A percentile compares a stretch with the other conserved stretches of the same genome.
Conservation (phyloP, 1,284 basidiomycete genomes). For the Rhizopogon parksii region DNA sequence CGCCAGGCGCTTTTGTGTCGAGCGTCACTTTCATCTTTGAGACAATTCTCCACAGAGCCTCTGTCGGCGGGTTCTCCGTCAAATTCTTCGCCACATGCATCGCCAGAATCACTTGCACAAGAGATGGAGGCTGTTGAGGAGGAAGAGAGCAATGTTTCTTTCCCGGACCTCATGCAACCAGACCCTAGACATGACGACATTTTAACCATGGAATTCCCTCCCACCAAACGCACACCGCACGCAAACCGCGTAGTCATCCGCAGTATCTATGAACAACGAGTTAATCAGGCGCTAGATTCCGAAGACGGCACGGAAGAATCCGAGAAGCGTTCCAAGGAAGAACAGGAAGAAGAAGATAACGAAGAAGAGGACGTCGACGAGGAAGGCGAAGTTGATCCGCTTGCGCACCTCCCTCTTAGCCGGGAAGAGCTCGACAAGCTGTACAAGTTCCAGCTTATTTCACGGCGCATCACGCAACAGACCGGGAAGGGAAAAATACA, state of each 20-base stretch:
- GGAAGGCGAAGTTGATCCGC: slow-evolving; percentile 17
- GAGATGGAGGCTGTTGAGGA: slow-evolving; percentile 4
- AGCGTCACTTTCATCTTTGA: slow-evolving; percentile 7
- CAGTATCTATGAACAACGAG: slow-evolving; percentile 35
- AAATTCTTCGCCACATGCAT: slow-evolving; percentile 5
- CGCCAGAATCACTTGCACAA: neutral
- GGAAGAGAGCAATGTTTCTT: slow-evolving; percentile 20
- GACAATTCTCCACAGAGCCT: slow-evolving; percentile 12
- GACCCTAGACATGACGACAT: slow-evolving; percentile 57
- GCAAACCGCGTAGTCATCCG: slow-evolving; percentile 55
- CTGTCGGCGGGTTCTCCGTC: slow-evolving; percentile 7
- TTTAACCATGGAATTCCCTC: slow-evolving; percentile 46
- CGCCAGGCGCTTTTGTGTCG: slow-evolving; percentile 8
- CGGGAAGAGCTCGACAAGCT: slow-evolving; percentile 30
- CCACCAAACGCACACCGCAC: slow-evolving; percentile 41
- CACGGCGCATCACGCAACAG: slow-evolving; percentile 68
- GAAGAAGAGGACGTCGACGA: slow-evolving; percentile 20
- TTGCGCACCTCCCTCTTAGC: slow-evolving; percentile 16
- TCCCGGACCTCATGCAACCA: slow-evolving; percentile 54
- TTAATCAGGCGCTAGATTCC: neutral
- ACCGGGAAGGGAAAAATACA: slow-evolving; percentile 82
- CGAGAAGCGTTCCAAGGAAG: slow-evolving; percentile 6
- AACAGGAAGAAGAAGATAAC: slow-evolving; percentile 10
- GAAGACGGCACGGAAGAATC: neutral
- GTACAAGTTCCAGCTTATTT: slow-evolving; percentile 53